A percentile compares a stretch with the other conserved stretches of the same genome.
Conservation (phyloP, 1,139 yeast genomes). For the Taiozyma sp. region DNA sequence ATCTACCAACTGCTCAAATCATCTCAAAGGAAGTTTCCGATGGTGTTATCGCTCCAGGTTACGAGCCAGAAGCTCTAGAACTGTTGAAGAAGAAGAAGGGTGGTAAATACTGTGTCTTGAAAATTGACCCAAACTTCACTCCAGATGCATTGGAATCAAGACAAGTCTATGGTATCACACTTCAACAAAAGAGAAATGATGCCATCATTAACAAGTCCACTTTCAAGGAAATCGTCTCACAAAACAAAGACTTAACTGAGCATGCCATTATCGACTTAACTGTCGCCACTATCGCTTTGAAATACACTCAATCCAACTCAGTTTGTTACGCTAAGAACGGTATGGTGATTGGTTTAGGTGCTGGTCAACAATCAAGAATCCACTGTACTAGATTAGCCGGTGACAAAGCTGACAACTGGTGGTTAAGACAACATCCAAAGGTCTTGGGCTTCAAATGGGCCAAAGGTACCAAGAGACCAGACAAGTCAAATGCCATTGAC, state of each 20-base stretch:
- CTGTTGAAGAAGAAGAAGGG: constrained; percentile 88
- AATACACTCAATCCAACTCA: constrained; percentile 96
- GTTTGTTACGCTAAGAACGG: constrained; percentile 98
- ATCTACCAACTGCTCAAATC: constrained; percentile 92
- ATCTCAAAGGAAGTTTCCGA: constrained; percentile 96
- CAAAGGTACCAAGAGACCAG: constrained; percentile 97
- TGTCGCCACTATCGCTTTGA: constrained; percentile 94
- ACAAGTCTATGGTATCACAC: constrained; percentile 91
- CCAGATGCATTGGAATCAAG: constrained; percentile 84
- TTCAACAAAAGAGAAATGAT: constrained; percentile 96
- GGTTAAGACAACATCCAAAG: constrained; percentile 97
- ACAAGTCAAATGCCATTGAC: constrained; percentile 96
- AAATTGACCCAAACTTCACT: constrained; percentile 89
- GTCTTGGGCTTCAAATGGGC: constrained; percentile 95
- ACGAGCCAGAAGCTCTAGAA: constrained; percentile 84
- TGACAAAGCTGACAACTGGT: constrained; percentile 99
- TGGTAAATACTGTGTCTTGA: constrained; percentile 94
- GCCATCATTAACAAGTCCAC: constrained; percentile 87
- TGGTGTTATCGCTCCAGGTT: constrained; percentile 99
- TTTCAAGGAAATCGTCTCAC: constrained; percentile 87
- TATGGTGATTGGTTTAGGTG: constrained; percentile 98
- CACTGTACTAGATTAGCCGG: constrained; percentile 99
- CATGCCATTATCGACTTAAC: constrained; percentile 91
- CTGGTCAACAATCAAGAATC: constrained; percentile 98
- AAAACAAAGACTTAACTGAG: constrained; percentile 80